These are phyloP conservation scores for Camellia lanceoleosa DNA, from an alignment of 148 eudicot species.

Conservation along the genomic window DNA sequence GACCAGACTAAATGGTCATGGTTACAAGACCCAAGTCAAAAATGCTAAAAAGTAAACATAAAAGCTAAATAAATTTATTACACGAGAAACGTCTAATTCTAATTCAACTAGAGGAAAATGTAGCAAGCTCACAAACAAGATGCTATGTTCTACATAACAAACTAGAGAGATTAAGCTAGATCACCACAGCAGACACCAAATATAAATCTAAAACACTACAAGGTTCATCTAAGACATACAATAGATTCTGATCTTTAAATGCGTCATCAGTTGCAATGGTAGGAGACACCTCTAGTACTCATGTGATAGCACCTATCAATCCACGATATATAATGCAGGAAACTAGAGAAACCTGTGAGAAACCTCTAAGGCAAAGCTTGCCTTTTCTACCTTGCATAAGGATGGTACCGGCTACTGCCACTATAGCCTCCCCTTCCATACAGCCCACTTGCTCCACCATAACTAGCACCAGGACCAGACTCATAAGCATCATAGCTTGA, in stretches of 20 bases:
- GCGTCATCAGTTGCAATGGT: slow-evolving; percentile 21
- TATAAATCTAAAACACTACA: neutral
- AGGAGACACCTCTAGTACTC: slow-evolving; percentile 38
- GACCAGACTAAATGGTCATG: neutral
- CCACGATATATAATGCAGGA: slow-evolving; percentile 19
- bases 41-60: slow-evolving; percentile 8
- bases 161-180: slow-evolving; percentile 13
- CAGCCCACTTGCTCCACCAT: slow-evolving; percentile 47
- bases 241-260: slow-evolving; percentile 23
- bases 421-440: slow-evolving; percentile 60
- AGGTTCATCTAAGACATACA: slow-evolving; percentile 8
- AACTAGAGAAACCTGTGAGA: slow-evolving; percentile 36
- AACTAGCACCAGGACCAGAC: slow-evolving; percentile 42
- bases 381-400: slow-evolving; percentile 58
- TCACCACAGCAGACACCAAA: slow-evolving; percentile 15
- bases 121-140: slow-evolving; percentile 1
- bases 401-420: slow-evolving; percentile 72
- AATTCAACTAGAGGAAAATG: slow-evolving; percentile 9
- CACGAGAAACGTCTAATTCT: slow-evolving; percentile 9
- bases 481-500: slow-evolving; percentile 47
- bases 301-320: slow-evolving; percentile 33
- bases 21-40: slow-evolving; percentile 1
- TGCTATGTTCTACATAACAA: neutral
- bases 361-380: slow-evolving; percentile 49
- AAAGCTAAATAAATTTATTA: slow-evolving; percentile 10